These are phyloP conservation scores for Xylariales sp. DNA, from an alignment of 2,329 filamentous ascomycete species.

Conservation along the genomic window DNA sequence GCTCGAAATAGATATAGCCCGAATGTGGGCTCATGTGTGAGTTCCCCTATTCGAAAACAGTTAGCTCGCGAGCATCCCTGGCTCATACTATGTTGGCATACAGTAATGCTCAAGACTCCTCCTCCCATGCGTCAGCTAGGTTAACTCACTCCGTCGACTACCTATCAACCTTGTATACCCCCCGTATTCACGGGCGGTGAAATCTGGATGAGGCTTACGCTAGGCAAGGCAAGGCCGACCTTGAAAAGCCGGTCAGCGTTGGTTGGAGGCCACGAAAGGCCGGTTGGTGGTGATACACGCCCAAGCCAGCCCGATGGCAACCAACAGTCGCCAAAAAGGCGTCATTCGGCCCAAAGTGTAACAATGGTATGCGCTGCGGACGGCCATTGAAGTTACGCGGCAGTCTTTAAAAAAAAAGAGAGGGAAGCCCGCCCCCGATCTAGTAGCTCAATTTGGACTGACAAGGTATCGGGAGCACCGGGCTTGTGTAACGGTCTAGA, in stretches of 20 bases:
- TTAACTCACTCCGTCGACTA: not conserved
- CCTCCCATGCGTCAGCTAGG: conserved; percentile 19
- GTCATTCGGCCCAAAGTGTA: conserved; percentile 20
- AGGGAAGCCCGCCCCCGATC: not conserved
- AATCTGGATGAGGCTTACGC: conserved; percentile 14
- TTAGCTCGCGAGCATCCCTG: conserved; percentile 27
- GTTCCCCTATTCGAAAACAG: conserved; percentile 35
- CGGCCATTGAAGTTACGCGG: conserved; percentile 3
- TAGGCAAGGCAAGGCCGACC: conserved; percentile 21
- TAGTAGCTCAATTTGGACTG: not conserved
- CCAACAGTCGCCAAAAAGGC: conserved; percentile 20
- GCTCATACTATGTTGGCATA: conserved; percentile 25
- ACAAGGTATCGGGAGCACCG: not conserved
- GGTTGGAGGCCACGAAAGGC: conserved; percentile 10
- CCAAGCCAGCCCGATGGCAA: conserved; percentile 3
- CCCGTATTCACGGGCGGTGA: conserved; percentile 12
- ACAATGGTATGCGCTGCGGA: conserved; percentile 20
- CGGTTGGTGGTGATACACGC: conserved; percentile 22
- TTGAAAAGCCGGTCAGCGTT: conserved; percentile 4
- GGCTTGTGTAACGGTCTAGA: conserved; percentile 11
- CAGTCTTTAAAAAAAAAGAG: conserved; percentile 6
- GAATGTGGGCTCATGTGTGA: conserved; percentile 28
- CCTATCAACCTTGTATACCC: too few species aligned
- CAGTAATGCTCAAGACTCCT: conserved; percentile 29
- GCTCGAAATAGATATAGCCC: conserved; percentile 29